phyloP scores from a whole-genome alignment of 208 protist genomes.

The Leishmania mexicana region DNA sequence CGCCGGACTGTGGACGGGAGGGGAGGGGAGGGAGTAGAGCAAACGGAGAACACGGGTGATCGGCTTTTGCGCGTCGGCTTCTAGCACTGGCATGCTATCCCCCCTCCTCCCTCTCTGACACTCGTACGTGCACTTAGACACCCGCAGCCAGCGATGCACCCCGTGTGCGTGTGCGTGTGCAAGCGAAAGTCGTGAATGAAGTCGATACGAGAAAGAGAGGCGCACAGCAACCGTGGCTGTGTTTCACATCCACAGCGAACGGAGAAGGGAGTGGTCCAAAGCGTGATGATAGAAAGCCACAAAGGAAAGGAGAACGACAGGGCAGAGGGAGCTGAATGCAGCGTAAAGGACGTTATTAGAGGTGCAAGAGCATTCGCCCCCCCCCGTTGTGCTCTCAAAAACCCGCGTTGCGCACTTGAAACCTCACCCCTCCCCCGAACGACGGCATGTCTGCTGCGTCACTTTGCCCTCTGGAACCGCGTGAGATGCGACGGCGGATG shows the following conservation, averaged over 20 bases:
- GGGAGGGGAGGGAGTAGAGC: neutral
- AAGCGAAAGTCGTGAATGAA: neutral
- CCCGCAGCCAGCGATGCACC: neutral
- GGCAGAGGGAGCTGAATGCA: neutral
- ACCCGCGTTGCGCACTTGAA: too few species aligned
- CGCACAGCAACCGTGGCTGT: neutral
- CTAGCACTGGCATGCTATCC: neutral
- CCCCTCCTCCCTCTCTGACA: neutral
- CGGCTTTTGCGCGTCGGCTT: neutral
- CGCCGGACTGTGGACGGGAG: neutral
- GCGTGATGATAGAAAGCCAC: neutral
- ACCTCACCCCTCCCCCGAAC: neutral
- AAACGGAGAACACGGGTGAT: neutral
- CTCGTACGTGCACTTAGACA: neutral
- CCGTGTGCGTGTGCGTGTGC: neutral
- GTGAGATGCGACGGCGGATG: neutral
- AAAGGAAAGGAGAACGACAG: neutral
- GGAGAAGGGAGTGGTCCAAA: neutral
- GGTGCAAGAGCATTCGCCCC: neutral
- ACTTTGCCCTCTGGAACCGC: neutral
- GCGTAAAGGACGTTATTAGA: neutral
- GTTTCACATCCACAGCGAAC: neutral
- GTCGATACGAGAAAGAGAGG: conserved; percentile 1
- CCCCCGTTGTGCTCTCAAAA: neutral
- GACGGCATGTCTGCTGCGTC: neutral